A percentile compares a stretch with the other conserved stretches of the same genome.
Conservation (phyloP, 208 protist genomes). For the Leishmania braziliensis region DNA sequence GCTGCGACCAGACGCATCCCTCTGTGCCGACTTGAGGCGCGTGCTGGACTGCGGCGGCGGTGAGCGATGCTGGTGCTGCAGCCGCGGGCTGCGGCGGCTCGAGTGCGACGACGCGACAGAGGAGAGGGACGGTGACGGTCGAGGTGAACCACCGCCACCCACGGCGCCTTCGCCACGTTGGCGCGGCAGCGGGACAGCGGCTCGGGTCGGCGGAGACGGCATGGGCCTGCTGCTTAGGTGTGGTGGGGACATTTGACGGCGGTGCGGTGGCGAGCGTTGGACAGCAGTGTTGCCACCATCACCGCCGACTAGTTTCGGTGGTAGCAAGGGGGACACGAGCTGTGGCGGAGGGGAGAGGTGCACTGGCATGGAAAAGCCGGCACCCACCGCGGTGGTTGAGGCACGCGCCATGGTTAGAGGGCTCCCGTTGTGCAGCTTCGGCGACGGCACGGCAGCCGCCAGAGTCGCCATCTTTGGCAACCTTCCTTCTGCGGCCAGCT, state of each 20-base stretch:
- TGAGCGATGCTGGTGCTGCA: conserved; percentile 6
- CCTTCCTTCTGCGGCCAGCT: conserved; percentile 18
- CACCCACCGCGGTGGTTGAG: not conserved
- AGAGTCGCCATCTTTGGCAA: conserved; percentile 6
- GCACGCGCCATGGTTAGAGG: not conserved
- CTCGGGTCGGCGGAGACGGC: not conserved
- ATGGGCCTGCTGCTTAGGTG: not conserved
- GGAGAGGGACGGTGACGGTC: not conserved
- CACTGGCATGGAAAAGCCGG: not conserved
- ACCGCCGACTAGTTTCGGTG: not conserved
- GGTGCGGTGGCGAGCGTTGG: conserved; percentile 3
- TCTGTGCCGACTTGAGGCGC: not conserved
- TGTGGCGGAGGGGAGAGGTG: conserved; percentile 11
- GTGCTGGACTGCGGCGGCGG: not conserved
- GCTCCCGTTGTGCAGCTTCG: not conserved
- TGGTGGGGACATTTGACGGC: not conserved
- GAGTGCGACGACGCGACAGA: conserved; percentile 1
- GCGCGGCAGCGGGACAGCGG: not conserved
- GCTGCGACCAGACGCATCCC: not conserved
- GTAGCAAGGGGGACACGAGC: not conserved
- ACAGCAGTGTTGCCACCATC: not conserved
- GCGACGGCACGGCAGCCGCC: not conserved
- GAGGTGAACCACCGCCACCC: not conserved
- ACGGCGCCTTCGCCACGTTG: not conserved
- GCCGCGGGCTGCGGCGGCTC: not conserved